Conservation (phyloP, 139 green algal genomes). For the Chlorella sorokiniana region DNA sequence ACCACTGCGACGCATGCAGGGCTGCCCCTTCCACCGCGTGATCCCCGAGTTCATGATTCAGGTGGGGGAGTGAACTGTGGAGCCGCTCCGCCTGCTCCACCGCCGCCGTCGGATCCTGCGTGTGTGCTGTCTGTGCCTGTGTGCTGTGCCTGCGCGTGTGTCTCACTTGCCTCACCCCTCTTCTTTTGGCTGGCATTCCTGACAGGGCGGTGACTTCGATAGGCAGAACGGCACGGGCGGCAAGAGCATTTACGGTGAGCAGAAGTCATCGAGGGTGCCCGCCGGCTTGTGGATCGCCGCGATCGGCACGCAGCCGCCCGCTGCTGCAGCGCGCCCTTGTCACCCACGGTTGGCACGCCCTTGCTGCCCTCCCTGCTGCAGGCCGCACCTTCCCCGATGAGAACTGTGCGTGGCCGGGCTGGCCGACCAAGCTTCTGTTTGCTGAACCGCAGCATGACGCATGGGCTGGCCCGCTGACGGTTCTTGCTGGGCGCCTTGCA, state of each 20-base stretch:
- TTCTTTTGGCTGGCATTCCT: slow-evolving; percentile 50
- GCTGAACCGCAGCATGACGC: too few relatives aligned
- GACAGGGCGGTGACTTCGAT: slow-evolving; percentile 67
- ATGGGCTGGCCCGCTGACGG: too few relatives aligned
- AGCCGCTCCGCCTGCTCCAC: background rate
- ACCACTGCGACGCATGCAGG: too few relatives aligned
- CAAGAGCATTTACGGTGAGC: slow-evolving; percentile 86
- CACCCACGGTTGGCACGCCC: background rate
- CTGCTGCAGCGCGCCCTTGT: background rate
- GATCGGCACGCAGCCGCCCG: background rate
- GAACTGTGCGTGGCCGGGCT: too few relatives aligned
- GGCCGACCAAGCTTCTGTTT: too few relatives aligned
- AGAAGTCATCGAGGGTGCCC: background rate
- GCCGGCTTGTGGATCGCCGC: background rate
- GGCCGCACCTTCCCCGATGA: slow-evolving; percentile 20
- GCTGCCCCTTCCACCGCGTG: slow-evolving; percentile 45
- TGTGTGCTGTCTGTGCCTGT: background rate
- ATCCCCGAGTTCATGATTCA: slow-evolving; percentile 82
- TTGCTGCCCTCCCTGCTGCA: background rate
- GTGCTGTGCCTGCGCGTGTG: background rate
- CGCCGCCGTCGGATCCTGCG: background rate
- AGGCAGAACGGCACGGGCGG: slow-evolving; percentile 73
- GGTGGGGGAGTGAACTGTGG: background rate
- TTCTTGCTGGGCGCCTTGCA: too few relatives aligned
- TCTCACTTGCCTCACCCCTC: background rate